A percentile compares a stretch with the other conserved stretches of the same genome.
Evolutionary conservation across 2,329 filamentous ascomycete species (phyloP).

Genomic region (Fusarium agapanthi): DNA sequence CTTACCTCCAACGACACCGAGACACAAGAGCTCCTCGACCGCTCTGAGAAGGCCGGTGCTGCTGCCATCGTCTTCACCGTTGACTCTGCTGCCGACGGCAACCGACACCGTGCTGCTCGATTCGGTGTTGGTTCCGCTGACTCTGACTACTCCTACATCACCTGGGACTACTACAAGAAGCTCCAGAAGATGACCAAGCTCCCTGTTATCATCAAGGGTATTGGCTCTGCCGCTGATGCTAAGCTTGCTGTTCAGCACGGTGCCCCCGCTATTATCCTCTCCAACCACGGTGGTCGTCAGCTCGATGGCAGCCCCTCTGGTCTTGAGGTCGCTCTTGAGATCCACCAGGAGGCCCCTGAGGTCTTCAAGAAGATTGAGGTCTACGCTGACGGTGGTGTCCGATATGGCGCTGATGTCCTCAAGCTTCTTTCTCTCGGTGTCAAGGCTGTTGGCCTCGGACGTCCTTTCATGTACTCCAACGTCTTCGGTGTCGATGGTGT

Average conservation of each 20-base stretch:
- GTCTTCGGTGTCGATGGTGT: conserved; percentile 60
- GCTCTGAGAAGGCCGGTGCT: conserved; percentile 46
- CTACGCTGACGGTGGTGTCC: conserved; percentile 54
- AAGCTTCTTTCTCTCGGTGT: conserved; percentile 56
- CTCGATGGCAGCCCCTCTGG: conserved; percentile 51
- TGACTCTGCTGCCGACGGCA: conserved; percentile 51
- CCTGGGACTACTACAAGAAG: conserved; percentile 51
- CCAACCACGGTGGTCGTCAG: conserved; percentile 55
- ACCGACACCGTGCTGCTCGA: conserved; percentile 52
- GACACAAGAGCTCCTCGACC: conserved; percentile 44
- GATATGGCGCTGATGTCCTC: conserved; percentile 54
- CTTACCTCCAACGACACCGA: conserved; percentile 46
- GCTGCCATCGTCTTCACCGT: conserved; percentile 51
- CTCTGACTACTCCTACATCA: conserved; percentile 39
- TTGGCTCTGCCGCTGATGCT: conserved; percentile 50
- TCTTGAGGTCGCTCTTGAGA: conserved; percentile 52
- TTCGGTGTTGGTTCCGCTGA: conserved; percentile 50
- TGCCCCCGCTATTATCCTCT: conserved; percentile 50
- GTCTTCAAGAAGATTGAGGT: conserved; percentile 52
- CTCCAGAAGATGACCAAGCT: conserved; percentile 49
- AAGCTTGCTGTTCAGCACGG: conserved; percentile 46
- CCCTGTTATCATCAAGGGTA: conserved; percentile 53
- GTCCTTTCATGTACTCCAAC: conserved; percentile 63
- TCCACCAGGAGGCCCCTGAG: conserved; percentile 49
- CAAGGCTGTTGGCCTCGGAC: conserved; percentile 56